Conservation (phyloP, 2,329 filamentous ascomycete genomes). For the Metarhizium humberi region DNA sequence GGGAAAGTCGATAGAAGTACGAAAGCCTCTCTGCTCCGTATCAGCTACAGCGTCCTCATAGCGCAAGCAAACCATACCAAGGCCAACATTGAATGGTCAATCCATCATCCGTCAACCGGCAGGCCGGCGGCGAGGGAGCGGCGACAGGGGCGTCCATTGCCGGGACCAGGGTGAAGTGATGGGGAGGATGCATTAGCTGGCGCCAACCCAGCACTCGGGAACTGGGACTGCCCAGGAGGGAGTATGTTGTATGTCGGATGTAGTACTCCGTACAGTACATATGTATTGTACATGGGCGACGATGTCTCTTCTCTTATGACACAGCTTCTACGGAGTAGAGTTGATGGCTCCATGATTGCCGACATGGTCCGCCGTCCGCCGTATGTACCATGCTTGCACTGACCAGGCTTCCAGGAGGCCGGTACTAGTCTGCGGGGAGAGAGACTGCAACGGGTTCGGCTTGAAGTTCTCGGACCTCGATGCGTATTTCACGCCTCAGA, state of each 20-base stretch:
- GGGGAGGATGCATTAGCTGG: not conserved
- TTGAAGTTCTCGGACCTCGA: not conserved
- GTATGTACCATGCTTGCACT: not conserved
- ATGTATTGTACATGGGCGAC: not conserved
- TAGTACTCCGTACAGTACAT: not conserved
- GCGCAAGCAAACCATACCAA: not conserved
- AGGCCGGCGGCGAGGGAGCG: not conserved
- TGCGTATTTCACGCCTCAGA: not conserved
- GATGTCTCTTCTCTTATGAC: not conserved
- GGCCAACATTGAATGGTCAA: not conserved
- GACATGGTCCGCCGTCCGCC: not conserved
- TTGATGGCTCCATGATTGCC: not conserved
- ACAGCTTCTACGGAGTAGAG: not conserved
- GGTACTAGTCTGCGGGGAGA: not conserved
- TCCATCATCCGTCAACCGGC: not conserved
- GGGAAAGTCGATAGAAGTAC: not conserved
- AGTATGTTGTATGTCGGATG: not conserved
- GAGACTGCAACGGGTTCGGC: not conserved
- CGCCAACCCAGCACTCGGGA: constrained; percentile 3
- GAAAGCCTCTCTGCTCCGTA: not conserved
- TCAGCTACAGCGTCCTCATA: not conserved
- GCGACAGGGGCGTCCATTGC: not conserved
- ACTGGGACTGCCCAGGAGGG: not conserved
- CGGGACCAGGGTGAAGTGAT: constrained; percentile 1
- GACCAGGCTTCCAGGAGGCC: not conserved